A percentile compares a stretch with the other conserved stretches of the same genome.
Conservation (phyloP, 768 basidiomycete genomes). For the Pisolithus sp. region DNA sequence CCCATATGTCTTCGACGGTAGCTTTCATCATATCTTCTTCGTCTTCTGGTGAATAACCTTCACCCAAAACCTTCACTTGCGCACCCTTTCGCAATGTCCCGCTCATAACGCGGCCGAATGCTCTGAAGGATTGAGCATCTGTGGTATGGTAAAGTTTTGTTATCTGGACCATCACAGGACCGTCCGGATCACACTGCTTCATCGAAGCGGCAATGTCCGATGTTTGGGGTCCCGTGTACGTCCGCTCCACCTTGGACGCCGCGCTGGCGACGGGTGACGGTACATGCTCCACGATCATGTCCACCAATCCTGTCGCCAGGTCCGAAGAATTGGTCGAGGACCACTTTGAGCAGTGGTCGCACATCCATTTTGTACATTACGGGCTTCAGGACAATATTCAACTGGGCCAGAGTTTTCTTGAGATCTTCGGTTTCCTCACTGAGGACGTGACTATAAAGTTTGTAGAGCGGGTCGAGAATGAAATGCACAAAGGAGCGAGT, state of each 20-base stretch:
- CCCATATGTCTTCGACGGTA: slow-evolving; percentile 81
- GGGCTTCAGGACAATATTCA: slow-evolving; percentile 85
- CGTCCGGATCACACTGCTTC: slow-evolving; percentile 76
- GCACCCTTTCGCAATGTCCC: slow-evolving; percentile 82
- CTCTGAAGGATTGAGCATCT: slow-evolving; percentile 94
- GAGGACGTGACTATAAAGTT: slow-evolving; percentile 91
- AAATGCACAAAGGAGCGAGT: slow-evolving; percentile 91
- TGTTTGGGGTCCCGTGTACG: slow-evolving; percentile 84
- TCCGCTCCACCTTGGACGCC: slow-evolving; percentile 64
- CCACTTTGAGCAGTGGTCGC: slow-evolving; percentile 85
- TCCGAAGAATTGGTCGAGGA: slow-evolving; percentile 95
- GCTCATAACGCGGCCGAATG: slow-evolving; percentile 90
- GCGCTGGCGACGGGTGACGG: slow-evolving; percentile 70
- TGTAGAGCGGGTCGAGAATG: slow-evolving; percentile 93
- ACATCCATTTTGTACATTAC: slow-evolving; percentile 99
- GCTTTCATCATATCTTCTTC: slow-evolving; percentile 96
- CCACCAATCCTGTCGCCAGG: slow-evolving; percentile 82
- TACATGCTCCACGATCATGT: slow-evolving; percentile 86
- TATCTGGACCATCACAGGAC: slow-evolving; percentile 88
- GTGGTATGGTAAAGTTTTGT: slow-evolving; percentile 95
- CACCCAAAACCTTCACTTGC: slow-evolving; percentile 92
- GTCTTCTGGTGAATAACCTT: slow-evolving; percentile 97
- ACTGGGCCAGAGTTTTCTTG: slow-evolving; percentile 64
- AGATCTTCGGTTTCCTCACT: slow-evolving; percentile 91
- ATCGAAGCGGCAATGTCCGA: slow-evolving; percentile 74